Evolutionary conservation across 106 monocot species (phyloP).

Genomic region (Acorus calamus): DNA sequence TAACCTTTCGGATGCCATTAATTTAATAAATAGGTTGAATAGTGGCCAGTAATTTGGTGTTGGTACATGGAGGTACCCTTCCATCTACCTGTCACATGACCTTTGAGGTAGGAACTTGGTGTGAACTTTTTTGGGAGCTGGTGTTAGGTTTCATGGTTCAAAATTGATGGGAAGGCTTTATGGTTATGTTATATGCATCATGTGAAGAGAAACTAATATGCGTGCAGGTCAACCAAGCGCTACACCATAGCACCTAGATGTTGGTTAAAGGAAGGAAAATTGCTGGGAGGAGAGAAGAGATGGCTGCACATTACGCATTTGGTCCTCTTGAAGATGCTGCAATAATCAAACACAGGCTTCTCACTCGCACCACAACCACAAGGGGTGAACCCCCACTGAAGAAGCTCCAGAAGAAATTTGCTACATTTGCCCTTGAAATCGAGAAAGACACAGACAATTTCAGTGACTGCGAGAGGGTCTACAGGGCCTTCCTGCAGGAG

Average conservation of each 20-base stretch:
- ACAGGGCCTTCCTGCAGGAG: slow-evolving; percentile 84
- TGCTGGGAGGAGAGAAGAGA: slow-evolving; percentile 39
- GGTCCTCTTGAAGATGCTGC: slow-evolving; percentile 66
- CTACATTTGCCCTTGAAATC: slow-evolving; percentile 57
- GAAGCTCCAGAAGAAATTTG: slow-evolving; percentile 93
- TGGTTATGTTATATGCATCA: too few relatives aligned
- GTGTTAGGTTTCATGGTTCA: too few relatives aligned
- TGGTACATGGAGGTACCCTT: too few relatives aligned
- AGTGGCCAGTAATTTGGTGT: too few relatives aligned
- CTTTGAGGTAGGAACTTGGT: too few relatives aligned
- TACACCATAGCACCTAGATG: slow-evolving; percentile 12
- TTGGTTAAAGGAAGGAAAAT: slow-evolving; percentile 47
- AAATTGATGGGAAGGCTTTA: too few relatives aligned
- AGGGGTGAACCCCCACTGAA: slow-evolving; percentile 95
- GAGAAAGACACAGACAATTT: slow-evolving; percentile 67
- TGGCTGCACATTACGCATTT: slow-evolving; percentile 73
- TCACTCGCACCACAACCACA: slow-evolving; percentile 86
- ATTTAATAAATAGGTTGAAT: too few relatives aligned
- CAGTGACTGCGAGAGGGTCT: slow-evolving; percentile 53
- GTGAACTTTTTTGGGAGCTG: too few relatives aligned
- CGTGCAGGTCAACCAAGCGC: too few relatives aligned
- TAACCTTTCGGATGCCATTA: too few relatives aligned
- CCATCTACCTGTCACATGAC: too few relatives aligned
- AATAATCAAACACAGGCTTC: slow-evolving; percentile 87
- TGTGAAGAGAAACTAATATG: too few relatives aligned